Percentiles rank a stretch among this genome's conserved stretches.
These are phyloP conservation scores for Leucosporidium scottii DNA, from an alignment of 768 basidiomycete genomes.

Conservation along the genomic window DNA sequence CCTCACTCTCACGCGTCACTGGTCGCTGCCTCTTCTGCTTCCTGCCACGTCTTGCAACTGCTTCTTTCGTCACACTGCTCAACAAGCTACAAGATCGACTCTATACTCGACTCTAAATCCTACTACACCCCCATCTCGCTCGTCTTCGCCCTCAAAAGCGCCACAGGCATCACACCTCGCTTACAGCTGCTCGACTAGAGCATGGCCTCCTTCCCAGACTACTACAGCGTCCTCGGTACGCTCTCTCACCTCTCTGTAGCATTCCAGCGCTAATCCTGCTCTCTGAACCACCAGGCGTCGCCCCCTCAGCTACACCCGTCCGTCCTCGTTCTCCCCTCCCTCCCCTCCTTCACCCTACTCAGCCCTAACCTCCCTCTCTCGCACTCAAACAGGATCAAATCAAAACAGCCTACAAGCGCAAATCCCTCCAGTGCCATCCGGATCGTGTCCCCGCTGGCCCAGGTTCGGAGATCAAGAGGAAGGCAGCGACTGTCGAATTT, in stretches of 20 bases:
- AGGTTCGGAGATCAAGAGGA: conserved; percentile 5
- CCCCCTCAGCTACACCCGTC: background rate
- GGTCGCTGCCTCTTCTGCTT: background rate
- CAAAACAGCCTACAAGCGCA: conserved; percentile 33
- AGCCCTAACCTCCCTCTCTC: too few relatives aligned
- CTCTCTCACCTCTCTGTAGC: too few relatives aligned
- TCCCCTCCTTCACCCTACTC: too few relatives aligned
- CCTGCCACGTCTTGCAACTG: background rate
- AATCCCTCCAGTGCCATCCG: conserved; percentile 30
- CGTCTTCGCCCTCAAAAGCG: background rate
- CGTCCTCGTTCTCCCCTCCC: background rate
- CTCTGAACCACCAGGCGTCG: conserved; percentile 4
- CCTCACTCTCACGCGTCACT: background rate
- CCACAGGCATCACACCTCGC: background rate
- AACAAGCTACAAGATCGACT: background rate
- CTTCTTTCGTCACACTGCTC: background rate
- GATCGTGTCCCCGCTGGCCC: conserved; percentile 28
- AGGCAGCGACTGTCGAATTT: conserved; percentile 25
- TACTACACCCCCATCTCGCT: background rate
- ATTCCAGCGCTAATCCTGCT: too few relatives aligned
- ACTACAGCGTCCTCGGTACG: conserved; percentile 28
- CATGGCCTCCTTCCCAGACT: conserved; percentile 21
- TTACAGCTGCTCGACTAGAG: background rate
- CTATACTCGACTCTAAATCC: background rate
- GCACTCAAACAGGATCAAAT: conserved; percentile 17